A percentile compares a stretch with the other conserved stretches of the same genome.
phyloP scores from a whole-genome alignment of 208 protist species.

The Trichomonas gallinae region DNA sequence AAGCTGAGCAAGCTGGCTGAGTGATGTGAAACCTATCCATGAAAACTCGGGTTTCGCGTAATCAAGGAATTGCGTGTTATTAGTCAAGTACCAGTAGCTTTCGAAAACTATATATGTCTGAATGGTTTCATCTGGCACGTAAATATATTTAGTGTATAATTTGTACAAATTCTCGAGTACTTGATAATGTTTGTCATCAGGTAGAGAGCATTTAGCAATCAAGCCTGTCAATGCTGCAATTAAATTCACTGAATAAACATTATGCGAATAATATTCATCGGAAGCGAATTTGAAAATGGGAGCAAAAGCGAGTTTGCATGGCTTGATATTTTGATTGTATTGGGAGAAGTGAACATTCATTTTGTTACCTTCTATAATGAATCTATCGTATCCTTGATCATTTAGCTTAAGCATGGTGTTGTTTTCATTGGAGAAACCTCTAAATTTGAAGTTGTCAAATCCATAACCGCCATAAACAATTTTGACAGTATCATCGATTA shows the following conservation, averaged over 20 bases:
- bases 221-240: not conserved
- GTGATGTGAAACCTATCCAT: not conserved
- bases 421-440: too few relatives aligned
- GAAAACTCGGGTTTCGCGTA: not conserved
- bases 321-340: too few relatives aligned
- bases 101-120: not conserved
- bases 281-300: not conserved
- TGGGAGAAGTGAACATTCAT: too few relatives aligned
- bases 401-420: too few relatives aligned
- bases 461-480: too few relatives aligned
- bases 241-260: not conserved
- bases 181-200: not conserved
- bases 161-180: not conserved
- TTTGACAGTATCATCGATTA: too few relatives aligned
- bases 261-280: not conserved
- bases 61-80: not conserved
- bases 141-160: not conserved
- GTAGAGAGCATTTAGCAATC: not conserved
- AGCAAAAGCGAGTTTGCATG: not conserved
- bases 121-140: not conserved
- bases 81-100: not conserved
- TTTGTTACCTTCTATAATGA: too few relatives aligned
- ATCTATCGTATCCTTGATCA: too few relatives aligned
- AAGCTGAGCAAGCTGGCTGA: too few relatives aligned
- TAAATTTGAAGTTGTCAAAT: too few relatives aligned